Evolutionary conservation across 192 early-diverging fungal genomes (phyloP), one percentile per base, ranked within the genome.

Genomic region (Chytriomyces hyalinus): DNA sequence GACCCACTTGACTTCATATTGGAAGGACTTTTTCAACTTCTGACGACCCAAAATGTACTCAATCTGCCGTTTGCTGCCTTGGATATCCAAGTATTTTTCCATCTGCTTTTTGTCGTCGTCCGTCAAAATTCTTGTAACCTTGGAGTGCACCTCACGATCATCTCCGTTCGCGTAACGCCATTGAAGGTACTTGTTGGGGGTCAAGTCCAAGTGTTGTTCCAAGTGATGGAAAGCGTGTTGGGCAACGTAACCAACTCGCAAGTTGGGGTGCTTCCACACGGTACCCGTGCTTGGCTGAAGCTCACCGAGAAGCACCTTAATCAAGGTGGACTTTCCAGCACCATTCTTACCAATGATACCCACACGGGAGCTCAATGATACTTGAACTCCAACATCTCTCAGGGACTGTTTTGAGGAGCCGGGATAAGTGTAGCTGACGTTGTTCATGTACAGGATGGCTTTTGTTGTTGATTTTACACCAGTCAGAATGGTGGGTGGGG

Each of bases 161-260:
- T 92, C 89, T 76, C 92, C 92, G 65, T 81, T 86, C 75, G 84
- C 84, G 84, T 92, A 93, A 82, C 93, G 90, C 93, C 93, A 94
- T 82, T 90, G 91, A 78, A 94, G 91, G 82, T 94, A 92, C 76
- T 91, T 84, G 82, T 92, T 92, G 68, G 91, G 88, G 51, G 90
- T 92, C 70, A 81, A 80, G 75, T 92, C 92, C 81, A 93, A 83
- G 78, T 94, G 93, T 77, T 91, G 88, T 78, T 94, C 92, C 77
- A 94, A 85, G 82, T 94, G 92, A 82, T 93, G 92, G 92, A 94
- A 93, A 65, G 92, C 91, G 84, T 95, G 93, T 82, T 94, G 93
- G 50, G 92, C 92, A 60, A 94, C 91, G 78, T 93, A 94, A 65
- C 89, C 93, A 78, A 95, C 88, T 83, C 93, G 93, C 79, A 92